A percentile compares a stretch with the other conserved stretches of the same genome.
phyloP scores from a whole-genome alignment of 371 early-diverging fungal genomes.

The Apophysomyces variabilis region DNA sequence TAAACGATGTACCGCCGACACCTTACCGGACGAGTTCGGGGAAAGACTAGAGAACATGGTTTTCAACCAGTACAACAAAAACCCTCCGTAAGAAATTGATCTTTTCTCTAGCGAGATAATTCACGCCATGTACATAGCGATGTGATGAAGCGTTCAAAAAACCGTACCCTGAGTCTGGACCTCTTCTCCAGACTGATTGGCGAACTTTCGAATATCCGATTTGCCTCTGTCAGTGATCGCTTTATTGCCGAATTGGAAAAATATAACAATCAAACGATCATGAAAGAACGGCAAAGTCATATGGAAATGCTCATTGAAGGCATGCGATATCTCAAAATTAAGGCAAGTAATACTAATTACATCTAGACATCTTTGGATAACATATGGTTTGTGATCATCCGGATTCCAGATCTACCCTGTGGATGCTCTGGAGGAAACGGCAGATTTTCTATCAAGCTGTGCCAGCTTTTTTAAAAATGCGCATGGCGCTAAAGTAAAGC shows the following conservation, averaged over 20 bases:
- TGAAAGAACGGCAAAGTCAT: slow-evolving; percentile 76
- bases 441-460: slow-evolving; percentile 87
- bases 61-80: slow-evolving; percentile 85
- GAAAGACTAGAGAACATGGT: slow-evolving; percentile 90
- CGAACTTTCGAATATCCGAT: slow-evolving; percentile 83
- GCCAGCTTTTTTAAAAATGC: slow-evolving; percentile 88
- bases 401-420: slow-evolving; percentile 83
- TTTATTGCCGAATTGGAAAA: slow-evolving; percentile 89
- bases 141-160: slow-evolving; percentile 74
- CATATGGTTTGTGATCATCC: too few relatives aligned
- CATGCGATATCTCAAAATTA: slow-evolving; percentile 89
- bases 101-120: neutral
- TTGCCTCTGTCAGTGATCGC: slow-evolving; percentile 92
- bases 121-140: slow-evolving; percentile 52
- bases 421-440: slow-evolving; percentile 91
- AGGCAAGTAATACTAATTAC: slow-evolving; percentile 47
- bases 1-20: slow-evolving; percentile 69
- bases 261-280: slow-evolving; percentile 57
- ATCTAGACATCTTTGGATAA: too few relatives aligned
- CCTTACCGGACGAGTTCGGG: slow-evolving; percentile 85
- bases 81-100: slow-evolving; percentile 77
- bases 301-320: slow-evolving; percentile 87
- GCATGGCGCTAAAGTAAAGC: slow-evolving; percentile 82
- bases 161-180: slow-evolving; percentile 86
- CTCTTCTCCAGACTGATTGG: slow-evolving; percentile 90